phyloP scores from a whole-genome alignment of 345 rosid genomes.

The Eucalyptus lansdowneana region DNA sequence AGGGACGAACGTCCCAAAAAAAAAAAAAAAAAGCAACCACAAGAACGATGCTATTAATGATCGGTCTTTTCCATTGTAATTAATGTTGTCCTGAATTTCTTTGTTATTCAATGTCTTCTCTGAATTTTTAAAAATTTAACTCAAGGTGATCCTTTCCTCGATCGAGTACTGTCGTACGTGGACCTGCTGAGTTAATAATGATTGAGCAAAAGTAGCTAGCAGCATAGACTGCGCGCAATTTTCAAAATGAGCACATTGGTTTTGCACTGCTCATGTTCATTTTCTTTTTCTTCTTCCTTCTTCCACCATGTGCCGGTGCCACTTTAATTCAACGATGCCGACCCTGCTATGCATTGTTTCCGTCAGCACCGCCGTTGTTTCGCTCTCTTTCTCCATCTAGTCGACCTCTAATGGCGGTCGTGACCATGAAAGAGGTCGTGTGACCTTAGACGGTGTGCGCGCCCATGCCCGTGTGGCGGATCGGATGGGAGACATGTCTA shows the following conservation, averaged over 20 bases:
- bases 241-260: neutral
- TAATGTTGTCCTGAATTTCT: neutral
- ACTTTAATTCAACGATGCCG: neutral
- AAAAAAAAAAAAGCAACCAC: too few species aligned
- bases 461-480: accelerated
- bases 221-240: neutral
- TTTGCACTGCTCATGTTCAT: neutral
- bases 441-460: neutral
- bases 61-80: neutral
- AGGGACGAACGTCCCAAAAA: neutral
- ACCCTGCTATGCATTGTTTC: neutral
- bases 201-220: neutral
- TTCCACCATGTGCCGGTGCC: neutral
- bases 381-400: neutral
- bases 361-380: neutral
- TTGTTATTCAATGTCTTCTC: neutral
- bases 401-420: neutral
- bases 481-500: neutral
- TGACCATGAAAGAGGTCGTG: neutral
- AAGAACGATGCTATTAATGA: neutral
- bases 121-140: neutral
- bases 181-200: neutral
- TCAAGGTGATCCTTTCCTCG: neutral
- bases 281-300: neutral
- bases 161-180: neutral